Evolutionary conservation across 257 asterid species (phyloP).

Genomic region (Leptodermis oblonga): DNA sequence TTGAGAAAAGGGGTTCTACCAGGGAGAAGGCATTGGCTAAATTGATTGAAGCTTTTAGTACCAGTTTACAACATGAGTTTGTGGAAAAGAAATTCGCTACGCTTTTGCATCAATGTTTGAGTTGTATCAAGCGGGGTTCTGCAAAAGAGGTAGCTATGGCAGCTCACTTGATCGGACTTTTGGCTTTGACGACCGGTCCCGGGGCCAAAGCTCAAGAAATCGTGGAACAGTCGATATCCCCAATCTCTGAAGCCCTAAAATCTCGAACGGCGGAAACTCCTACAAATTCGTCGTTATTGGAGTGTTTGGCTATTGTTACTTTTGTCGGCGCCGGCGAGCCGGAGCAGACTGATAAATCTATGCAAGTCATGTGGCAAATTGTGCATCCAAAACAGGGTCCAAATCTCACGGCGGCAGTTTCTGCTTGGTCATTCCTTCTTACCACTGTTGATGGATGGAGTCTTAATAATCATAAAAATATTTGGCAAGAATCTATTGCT

Average conservation of each 20-base stretch:
- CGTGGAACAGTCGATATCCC: conserved; percentile 72
- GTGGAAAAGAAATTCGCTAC: conserved; percentile 87
- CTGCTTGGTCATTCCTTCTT: conserved; percentile 92
- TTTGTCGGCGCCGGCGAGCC: conserved; percentile 92
- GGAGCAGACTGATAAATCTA: conserved; percentile 72
- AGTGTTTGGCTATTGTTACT: conserved; percentile 80
- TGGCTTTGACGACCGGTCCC: conserved; percentile 83
- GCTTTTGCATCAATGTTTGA: conserved; percentile 68
- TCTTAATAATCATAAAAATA: conserved; percentile 55
- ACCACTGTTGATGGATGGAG: conserved; percentile 60
- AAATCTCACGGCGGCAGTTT: conserved; percentile 62
- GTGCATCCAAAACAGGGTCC: conserved; percentile 89
- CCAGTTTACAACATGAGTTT: conserved; percentile 62
- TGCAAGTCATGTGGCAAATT: conserved; percentile 95
- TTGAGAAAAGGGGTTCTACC: conserved; percentile 93
- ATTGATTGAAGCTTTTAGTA: conserved; percentile 64
- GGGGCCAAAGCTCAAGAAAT: conserved; percentile 88
- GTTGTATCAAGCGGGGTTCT: conserved; percentile 83
- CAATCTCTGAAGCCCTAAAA: conserved; percentile 78
- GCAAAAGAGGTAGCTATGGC: conserved; percentile 86
- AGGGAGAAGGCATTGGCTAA: conserved; percentile 82
- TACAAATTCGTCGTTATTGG: conserved; percentile 62
- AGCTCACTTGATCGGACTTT: conserved; percentile 77
- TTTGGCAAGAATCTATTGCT: conserved; percentile 86
- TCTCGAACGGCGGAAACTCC: conserved; percentile 58